These are phyloP conservation scores for Fonsecaea erecta DNA, from an alignment of 2,329 filamentous ascomycete genomes.

Conservation along the genomic window DNA sequence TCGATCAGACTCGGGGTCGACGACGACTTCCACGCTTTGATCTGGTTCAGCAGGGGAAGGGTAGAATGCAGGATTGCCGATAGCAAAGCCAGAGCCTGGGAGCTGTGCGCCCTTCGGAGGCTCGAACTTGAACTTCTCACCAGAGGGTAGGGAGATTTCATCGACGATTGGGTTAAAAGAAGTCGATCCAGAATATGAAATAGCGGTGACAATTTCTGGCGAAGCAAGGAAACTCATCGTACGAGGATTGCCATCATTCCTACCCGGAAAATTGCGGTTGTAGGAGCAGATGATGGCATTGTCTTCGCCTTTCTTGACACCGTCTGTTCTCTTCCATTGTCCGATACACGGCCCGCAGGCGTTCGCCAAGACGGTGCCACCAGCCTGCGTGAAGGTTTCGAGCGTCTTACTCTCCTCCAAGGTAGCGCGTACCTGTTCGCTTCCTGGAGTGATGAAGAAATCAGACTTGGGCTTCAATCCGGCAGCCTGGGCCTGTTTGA, in stretches of 20 bases:
- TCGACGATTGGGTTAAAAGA: conserved; percentile 97
- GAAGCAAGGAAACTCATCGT: conserved; percentile 99
- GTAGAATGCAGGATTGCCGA: conserved; percentile 74
- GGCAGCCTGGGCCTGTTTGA: conserved; percentile 87
- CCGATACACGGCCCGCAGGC: conserved; percentile 86
- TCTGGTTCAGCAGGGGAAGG: conserved; percentile 75
- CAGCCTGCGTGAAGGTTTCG: conserved; percentile 80
- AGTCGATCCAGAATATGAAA: conserved; percentile 88
- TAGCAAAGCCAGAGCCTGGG: conserved; percentile 75
- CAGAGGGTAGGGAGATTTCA: conserved; percentile 76
- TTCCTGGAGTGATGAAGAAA: conserved; percentile 96
- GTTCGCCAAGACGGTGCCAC: conserved; percentile 88
- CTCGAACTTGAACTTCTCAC: conserved; percentile 81
- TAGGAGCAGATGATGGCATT: conserved; percentile 98
- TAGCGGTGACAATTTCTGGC: conserved; percentile 93
- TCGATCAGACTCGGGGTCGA: conserved; percentile 85
- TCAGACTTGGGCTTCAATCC: conserved; percentile 86
- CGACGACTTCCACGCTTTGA: conserved; percentile 70
- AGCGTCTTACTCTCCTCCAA: conserved; percentile 87
- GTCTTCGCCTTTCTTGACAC: conserved; percentile 77
- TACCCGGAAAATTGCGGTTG: conserved; percentile 96
- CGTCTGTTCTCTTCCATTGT: conserved; percentile 92
- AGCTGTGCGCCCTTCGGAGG: conserved; percentile 68
- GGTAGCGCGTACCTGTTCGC: conserved; percentile 94
- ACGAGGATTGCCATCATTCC: conserved; percentile 93